Base-by-base conservation (phyloP, 768 basidiomycete genomes). In the Leccinum boreale region DNA sequence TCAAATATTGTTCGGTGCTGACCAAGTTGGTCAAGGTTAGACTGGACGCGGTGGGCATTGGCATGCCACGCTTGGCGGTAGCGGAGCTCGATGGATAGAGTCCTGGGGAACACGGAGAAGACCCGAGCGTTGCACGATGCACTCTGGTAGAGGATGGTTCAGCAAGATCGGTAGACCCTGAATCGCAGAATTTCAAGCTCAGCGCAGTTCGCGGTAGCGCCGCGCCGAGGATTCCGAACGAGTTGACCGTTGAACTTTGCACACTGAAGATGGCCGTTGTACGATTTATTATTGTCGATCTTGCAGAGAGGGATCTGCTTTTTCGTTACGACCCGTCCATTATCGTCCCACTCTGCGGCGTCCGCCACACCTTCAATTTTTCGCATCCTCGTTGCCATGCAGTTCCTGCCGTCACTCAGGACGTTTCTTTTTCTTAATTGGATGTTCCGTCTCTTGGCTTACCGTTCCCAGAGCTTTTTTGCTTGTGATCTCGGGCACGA, bases 361-460 rank as follows among this genome's bases (percentile, higher is more conserved):
- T 67, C 55, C 63, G 66, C 66, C 66, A 67, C 67, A 59, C 46
- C 45, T 44, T 50, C 52, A 28, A 36, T 17, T 53, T 55, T 60
- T 15, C 56, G 48, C 55, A 33, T 52, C 60, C 45, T 67, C 52
- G 67, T 68, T 69, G 62, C 62, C 56, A 65, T 60, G 60, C 24
- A 56, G 55, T 57, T 50, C 36, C 59, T 62, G 59, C 65, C 55
- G 53, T 69, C 51, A 24, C 49, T 54, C 28, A 28, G 35, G 65
- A 70, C 67, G 52, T 60, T 60, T 53, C 66, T 50, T 62, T 56
- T 55, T 58, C 65, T 70, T 65, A 63, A 39, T 56, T 61, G 57
- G 65, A 70, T n/a, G 68, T 50, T 33, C 46, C 35, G 50, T 51
- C 47, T 29, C 53, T 26, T 47, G 44, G 60, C 53, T 23, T 51